Conservation (phyloP, 192 early-diverging fungal species). For the Coemansia asiatica region DNA sequence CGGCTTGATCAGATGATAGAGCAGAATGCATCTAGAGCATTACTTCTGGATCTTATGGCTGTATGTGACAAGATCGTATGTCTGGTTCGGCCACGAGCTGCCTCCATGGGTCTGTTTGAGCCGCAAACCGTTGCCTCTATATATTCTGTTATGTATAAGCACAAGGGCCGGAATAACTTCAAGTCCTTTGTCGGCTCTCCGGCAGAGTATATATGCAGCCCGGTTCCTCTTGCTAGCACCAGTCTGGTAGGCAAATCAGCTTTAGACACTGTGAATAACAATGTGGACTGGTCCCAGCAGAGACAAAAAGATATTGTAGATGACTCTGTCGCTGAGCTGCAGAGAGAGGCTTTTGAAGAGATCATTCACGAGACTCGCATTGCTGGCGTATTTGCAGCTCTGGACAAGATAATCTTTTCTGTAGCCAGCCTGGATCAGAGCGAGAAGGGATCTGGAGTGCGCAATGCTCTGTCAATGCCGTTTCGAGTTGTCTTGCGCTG, state of each 20-base stretch:
- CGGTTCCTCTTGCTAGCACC: constrained; percentile 2
- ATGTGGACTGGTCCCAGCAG: neutral
- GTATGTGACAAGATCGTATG: constrained; percentile 17
- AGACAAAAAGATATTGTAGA: neutral
- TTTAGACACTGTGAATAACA: neutral
- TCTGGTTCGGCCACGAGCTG: constrained; percentile 7
- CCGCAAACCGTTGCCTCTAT: neutral
- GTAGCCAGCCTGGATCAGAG: neutral
- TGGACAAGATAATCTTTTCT: neutral
- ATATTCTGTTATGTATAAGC: neutral
- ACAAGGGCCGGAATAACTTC: constrained; percentile 5
- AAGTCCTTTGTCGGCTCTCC: neutral
- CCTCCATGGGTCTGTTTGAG: constrained; percentile 25
- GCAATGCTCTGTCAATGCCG: constrained; percentile 1
- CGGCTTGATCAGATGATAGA: neutral
- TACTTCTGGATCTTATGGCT: neutral
- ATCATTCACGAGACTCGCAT: constrained; percentile 14
- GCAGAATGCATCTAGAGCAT: neutral
- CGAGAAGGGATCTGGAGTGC: neutral
- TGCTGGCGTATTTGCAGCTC: constrained; percentile 16
- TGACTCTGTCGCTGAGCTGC: constrained; percentile 4
- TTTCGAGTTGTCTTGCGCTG: constrained; percentile 26
- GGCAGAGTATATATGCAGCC: constrained; percentile 6
- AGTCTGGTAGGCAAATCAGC: neutral
- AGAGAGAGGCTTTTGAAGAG: constrained; percentile 29